Evolutionary conservation across 2,329 filamentous ascomycete genomes (phyloP), one percentile per base, ranked within the genome.

Genomic region (Pyrenophora tritici-repentis): DNA sequence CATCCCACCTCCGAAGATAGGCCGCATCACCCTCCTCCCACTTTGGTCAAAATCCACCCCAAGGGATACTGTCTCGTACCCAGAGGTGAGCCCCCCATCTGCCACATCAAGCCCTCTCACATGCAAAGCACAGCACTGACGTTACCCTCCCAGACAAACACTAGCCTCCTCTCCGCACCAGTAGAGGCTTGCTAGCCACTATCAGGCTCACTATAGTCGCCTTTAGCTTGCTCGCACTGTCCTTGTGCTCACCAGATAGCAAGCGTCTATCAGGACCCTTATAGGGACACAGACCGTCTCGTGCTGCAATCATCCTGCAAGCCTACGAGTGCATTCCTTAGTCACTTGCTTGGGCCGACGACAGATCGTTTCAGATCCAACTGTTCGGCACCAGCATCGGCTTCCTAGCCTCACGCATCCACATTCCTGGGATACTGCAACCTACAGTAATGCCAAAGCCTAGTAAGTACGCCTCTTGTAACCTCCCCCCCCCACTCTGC

Each of bases 281-380:
- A 72, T 67, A 72, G 61, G 58, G 59, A 67, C 70, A 73, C 70
- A 66, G 64, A 67, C 59, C 50, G 68, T 68, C 68, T 70, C 65
- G 71, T 73, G 70, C 67, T 65, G 66, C 68, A 62, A 65, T 66
- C 66, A 70, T 60, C 61, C 63, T 65, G 62, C 60, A 63, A 57
- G 53, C 57, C 58, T 55, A 50, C 53, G 59, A 61, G 58, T 69
- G 64, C 63, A 68, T 72, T 67, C 64, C 64, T 53, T 60, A 65
- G 65, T 69, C 64, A 70, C 63, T 71, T 67, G 66, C 62, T 61
- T 58, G 62, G 60, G 62, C 65, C 63, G 51, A 65, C 66, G 58
- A 65, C 60, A 67, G 56, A 63, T 63, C 63, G 69, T 73, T 72
- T 73, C 70, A 73, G 69, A 72, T 70, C 67, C 53, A 62, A 58